These are phyloP conservation scores for Podaxis sp. DNA, from an alignment of 768 basidiomycete species.

Conservation along the genomic window DNA sequence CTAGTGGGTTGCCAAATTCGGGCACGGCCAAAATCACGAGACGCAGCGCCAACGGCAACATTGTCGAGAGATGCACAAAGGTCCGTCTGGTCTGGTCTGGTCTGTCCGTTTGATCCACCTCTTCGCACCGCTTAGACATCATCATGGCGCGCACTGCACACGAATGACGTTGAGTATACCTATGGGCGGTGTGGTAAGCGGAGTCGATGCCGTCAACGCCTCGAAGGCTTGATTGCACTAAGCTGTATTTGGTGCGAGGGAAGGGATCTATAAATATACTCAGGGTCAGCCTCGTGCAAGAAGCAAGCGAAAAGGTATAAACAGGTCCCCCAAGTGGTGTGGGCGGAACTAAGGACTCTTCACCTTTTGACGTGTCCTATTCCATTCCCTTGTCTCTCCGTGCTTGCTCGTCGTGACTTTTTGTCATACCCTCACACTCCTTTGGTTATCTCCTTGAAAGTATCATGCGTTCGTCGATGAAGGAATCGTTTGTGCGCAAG, in stretches of 20 bases:
- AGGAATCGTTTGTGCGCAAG: conserved; percentile 2
- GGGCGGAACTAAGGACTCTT: background rate
- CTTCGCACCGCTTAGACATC: background rate
- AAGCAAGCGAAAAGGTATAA: conserved; percentile 3
- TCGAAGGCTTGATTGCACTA: background rate
- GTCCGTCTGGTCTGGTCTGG: background rate
- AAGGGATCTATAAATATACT: background rate
- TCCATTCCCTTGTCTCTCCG: background rate
- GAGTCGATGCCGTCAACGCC: background rate
- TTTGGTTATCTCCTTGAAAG: background rate
- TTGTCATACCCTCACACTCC: conserved; percentile 4
- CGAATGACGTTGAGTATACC: background rate
- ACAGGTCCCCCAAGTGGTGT: background rate
- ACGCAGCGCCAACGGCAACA: background rate
- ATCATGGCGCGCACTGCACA: background rate
- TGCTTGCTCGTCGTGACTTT: background rate
- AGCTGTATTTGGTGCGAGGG: background rate
- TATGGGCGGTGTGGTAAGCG: background rate
- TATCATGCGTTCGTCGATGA: background rate
- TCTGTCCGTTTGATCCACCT: background rate
- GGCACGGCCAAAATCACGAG: background rate
- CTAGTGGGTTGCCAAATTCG: background rate
- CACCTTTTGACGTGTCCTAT: conserved; percentile 1
- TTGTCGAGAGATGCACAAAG: background rate
- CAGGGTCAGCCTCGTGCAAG: background rate